Percentiles rank a stretch among this genome's conserved stretches.
phyloP scores from a whole-genome alignment of 352 stramenopile genomes.

The Pythium sukuiense region DNA sequence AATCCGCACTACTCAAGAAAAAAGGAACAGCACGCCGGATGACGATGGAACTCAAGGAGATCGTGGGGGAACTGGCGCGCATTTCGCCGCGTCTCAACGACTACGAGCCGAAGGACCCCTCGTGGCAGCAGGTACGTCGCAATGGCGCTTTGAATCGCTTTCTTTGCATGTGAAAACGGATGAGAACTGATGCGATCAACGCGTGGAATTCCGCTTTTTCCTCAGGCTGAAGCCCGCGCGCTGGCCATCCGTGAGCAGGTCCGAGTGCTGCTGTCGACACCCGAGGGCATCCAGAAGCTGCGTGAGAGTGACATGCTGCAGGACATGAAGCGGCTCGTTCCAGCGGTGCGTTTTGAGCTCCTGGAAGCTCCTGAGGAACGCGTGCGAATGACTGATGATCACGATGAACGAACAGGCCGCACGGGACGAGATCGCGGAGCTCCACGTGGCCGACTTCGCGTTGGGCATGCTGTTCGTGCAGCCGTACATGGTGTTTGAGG shows the following conservation, averaged over 20 bases:
- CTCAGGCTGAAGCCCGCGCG: conserved; percentile 52
- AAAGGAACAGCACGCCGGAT: conserved; percentile 2
- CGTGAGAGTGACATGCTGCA: conserved; percentile 48
- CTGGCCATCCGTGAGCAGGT: conserved; percentile 53
- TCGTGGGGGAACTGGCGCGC: conserved; percentile 52
- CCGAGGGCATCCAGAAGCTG: conserved; percentile 61
- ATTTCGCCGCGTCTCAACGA: conserved; percentile 55
- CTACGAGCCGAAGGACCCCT: conserved; percentile 51
- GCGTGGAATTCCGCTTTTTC: neutral
- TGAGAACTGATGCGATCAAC: conserved; percentile 4
- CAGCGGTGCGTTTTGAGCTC: conserved; percentile 35
- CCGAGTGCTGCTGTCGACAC: conserved; percentile 45
- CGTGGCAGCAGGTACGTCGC: conserved; percentile 55
- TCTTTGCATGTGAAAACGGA: neutral
- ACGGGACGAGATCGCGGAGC: conserved; percentile 68
- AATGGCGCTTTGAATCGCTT: neutral
- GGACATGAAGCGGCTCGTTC: conserved; percentile 67
- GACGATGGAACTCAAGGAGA: conserved; percentile 37
- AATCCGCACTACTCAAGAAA: too few relatives aligned
- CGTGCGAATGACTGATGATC: neutral
- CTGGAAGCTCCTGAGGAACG: neutral
- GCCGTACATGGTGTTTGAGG: conserved; percentile 63
- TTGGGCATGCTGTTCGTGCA: conserved; percentile 78
- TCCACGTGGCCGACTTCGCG: conserved; percentile 79
- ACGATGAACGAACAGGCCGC: conserved; percentile 46